These are phyloP conservation scores for Ilex paraguariensis DNA, from an alignment of 305 asterid genomes.

Conservation along the genomic window DNA sequence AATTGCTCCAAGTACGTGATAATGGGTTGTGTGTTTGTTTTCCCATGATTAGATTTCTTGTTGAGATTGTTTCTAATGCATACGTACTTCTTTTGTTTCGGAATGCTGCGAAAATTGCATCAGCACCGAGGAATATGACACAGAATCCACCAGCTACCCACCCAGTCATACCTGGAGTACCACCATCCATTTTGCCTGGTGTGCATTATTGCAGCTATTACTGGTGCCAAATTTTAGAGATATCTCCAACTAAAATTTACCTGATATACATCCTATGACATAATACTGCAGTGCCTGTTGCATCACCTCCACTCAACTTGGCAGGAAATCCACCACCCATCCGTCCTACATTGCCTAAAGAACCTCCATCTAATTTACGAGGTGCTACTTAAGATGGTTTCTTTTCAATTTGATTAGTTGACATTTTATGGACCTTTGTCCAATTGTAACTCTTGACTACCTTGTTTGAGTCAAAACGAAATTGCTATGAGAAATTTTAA, in stretches of 20 bases:
- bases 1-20: conserved; percentile 11
- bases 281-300: conserved; percentile 27
- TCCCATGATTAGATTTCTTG: background rate
- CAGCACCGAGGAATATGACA: conserved; percentile 31
- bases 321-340: conserved; percentile 32
- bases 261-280: conserved; percentile 1
- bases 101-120: conserved; percentile 20
- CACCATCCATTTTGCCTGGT: conserved; percentile 34
- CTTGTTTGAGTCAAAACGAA: too few relatives aligned
- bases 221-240: conserved; percentile 2
- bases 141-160: conserved; percentile 38
- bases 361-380: conserved; percentile 60
- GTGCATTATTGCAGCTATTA: conserved; percentile 17
- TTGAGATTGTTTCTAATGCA: background rate
- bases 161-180: conserved; percentile 30
- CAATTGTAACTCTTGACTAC: too few relatives aligned
- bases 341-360: conserved; percentile 28
- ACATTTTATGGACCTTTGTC: too few relatives aligned
- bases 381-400: conserved; percentile 37
- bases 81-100: background rate
- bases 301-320: conserved; percentile 37
- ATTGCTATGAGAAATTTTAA: too few relatives aligned
- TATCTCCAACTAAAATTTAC: background rate
- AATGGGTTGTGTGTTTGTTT: background rate
- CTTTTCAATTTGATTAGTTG: conserved; percentile 2